Evolutionary conservation across 805 yeast species (phyloP), one percentile per base, ranked within the genome.

Genomic region (Zygosaccharomyces siamensis): DNA sequence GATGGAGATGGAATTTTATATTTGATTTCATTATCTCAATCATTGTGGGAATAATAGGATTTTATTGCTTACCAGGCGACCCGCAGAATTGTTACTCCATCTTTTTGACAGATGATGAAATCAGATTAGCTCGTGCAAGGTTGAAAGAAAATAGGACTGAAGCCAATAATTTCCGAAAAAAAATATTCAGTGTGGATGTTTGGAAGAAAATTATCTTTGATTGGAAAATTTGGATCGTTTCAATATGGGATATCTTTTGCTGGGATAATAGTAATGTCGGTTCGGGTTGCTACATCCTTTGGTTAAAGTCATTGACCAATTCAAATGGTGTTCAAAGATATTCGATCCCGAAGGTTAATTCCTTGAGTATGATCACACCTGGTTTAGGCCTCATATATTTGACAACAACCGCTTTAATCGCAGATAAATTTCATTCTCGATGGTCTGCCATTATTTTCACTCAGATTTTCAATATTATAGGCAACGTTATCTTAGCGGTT

Each of bases 1-100:
- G 86, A 10, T 84, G 89, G 89, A 73, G 82, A 69, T 84, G 89
- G 89, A 78, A 81, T 61, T 84, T 81, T 58, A 78, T 84, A 41
- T 73, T 84, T 52, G 87, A 83, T 61, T 83, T 83, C 10, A 58
- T 78, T 42, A 74, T 84, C 43, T 78, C 84, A 4, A 58, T 83
- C 24, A 79, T 73, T 2, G 76, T 84, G 32, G 85, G 83, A 5
- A 8, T 83, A 6, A 50, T 78, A 44, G 86, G 85, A 0, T 71
- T 74, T 49, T 78, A 76, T 58, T 55, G 72, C 57, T 66, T 81
- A 52, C 89, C 89, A 7, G 89, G 88, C 43, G 83, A 86, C 16
- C 88, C 89, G 5, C 66, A 72, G 44, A 71, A 74, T 39, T 75
- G 82, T 58, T 75, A 77, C 47, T 76, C 81, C 3, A 62, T 75